phyloP scores from a whole-genome alignment of 192 early-diverging fungal species.

The Backusella macrospora region DNA sequence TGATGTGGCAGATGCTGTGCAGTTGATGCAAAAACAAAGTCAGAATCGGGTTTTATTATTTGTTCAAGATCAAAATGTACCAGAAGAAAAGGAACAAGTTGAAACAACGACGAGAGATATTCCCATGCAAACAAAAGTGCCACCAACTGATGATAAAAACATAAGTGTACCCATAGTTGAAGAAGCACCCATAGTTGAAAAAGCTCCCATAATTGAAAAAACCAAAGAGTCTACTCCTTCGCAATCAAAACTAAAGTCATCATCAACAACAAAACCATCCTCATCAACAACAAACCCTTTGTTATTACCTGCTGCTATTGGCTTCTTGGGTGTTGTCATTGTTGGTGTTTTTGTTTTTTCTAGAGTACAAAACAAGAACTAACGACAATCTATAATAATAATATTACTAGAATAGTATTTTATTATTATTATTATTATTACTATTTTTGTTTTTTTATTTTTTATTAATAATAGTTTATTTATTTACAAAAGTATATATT shows the following conservation, averaged over 20 bases:
- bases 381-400: neutral
- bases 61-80: conserved; percentile 43
- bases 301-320: conserved; percentile 57
- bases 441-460: no score
- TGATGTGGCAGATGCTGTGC: conserved; percentile 84
- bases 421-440: neutral
- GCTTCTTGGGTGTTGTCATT: conserved; percentile 55
- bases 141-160: neutral
- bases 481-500: neutral
- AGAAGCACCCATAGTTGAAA: neutral
- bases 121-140: no score
- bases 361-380: neutral
- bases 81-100: neutral
- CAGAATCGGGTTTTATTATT: conserved; percentile 77
- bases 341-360: conserved; percentile 51
- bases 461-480: neutral
- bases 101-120: neutral
- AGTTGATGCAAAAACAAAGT: conserved; percentile 77
- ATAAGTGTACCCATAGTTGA: neutral
- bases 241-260: neutral
- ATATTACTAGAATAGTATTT: neutral
- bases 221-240: no score
- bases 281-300: conserved; percentile 11
- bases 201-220: no score
- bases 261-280: neutral